Evolutionary conservation across 805 yeast species (phyloP).

Genomic region (Candida sakaeoensis): DNA sequence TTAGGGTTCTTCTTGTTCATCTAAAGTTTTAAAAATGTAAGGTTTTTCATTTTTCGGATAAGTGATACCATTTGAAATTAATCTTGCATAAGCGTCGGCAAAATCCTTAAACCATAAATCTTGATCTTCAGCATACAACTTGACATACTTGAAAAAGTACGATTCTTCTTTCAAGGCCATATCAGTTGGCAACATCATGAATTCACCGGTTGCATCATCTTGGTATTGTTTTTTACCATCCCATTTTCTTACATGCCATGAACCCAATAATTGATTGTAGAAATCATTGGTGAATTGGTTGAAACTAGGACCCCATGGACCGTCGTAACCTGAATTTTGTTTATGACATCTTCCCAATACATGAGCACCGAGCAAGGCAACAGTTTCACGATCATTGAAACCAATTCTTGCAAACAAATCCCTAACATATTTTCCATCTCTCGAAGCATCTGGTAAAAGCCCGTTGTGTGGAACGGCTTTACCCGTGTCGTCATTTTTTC

Average conservation of each 20-base stretch:
- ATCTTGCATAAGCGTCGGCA: slow-evolving; percentile 40
- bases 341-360: slow-evolving; percentile 39
- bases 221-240: slow-evolving; percentile 40
- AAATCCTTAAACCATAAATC: slow-evolving; percentile 49
- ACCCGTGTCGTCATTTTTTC: slow-evolving; percentile 54
- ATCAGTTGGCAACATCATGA: slow-evolving; percentile 61
- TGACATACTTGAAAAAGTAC: slow-evolving; percentile 42
- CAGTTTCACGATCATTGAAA: slow-evolving; percentile 36
- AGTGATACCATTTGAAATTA: slow-evolving; percentile 42
- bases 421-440: slow-evolving; percentile 63
- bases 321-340: slow-evolving; percentile 36
- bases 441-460: slow-evolving; percentile 69
- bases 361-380: slow-evolving; percentile 42
- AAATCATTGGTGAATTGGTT: slow-evolving; percentile 41
- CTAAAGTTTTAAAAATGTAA: slow-evolving; percentile 61
- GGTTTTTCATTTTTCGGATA: slow-evolving; percentile 49
- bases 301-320: slow-evolving; percentile 43
- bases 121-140: slow-evolving; percentile 47
- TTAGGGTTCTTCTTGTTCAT: slow-evolving; percentile 50
- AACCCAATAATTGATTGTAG: slow-evolving; percentile 37
- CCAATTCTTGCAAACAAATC: slow-evolving; percentile 57
- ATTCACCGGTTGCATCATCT: slow-evolving; percentile 34
- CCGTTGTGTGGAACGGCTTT: slow-evolving; percentile 60
- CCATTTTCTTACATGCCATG: slow-evolving; percentile 51
- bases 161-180: slow-evolving; percentile 48